Base-by-base conservation (phyloP, 2,329 filamentous ascomycete genomes). In the Ampelomyces quisqualis region DNA sequence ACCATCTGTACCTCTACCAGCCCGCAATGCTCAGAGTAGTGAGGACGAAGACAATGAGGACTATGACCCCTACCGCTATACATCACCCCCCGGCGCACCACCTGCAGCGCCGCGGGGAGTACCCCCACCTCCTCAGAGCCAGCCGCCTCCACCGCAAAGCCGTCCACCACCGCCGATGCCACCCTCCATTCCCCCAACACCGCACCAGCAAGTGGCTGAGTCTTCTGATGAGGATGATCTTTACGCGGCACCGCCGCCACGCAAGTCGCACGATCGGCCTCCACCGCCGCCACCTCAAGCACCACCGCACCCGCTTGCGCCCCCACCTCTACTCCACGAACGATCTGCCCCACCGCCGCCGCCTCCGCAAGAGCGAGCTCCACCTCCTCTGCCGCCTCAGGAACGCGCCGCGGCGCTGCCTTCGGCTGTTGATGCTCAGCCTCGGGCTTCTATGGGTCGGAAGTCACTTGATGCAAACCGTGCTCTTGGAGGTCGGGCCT, bases 391-490 rank as follows among this genome's bases (percentile, higher is more conserved):
- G n/a, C 70, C 74, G 17, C 67, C 68, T 7, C 68, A 71, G 40
- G 47, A 53, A 7, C 40, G 49, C 10, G 30, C 43, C 14, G 35
- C 45, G 11, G 50, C 47, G 9, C 47, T 40, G n/a, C 39, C 73
- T 69, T 43, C 71, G 7, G 46, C 52, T 10, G 70, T 73, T 18
- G 68, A 70, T 7, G 62, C 70, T 33, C 74, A 72, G 15, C 45
- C 69, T n/a, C 68, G 72, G 38, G 71, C 73, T 32, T 69, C 72
- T 15, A 28, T 70, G 50, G 45, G 68, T 20, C 77, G 82, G 34
- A 78, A 80, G 60, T 89, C 85, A 9, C 57, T 84, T 36, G 88
- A 93, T 57, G 70, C 84, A 9, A 72, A 77, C 23, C 77, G 85
- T 45, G 70, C 69, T 11, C 64, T 72, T 19, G 71, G 67, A 38